These are phyloP conservation scores for Nematodospora anomalae DNA, from an alignment of 1,139 yeast species.

Conservation along the genomic window DNA sequence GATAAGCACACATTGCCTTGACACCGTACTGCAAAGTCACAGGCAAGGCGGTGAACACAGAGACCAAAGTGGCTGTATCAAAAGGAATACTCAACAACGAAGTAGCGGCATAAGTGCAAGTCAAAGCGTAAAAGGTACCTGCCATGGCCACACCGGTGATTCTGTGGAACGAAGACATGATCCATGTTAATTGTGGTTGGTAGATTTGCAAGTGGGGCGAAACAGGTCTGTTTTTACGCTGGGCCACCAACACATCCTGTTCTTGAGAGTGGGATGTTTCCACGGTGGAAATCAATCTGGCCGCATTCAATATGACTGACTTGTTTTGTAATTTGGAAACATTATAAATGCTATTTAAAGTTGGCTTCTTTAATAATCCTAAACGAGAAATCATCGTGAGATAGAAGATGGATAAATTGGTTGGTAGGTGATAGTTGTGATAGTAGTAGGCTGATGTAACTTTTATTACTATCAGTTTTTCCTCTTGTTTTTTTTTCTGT, in stretches of 20 bases:
- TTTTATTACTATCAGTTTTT: no score
- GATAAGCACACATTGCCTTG: slow-evolving; percentile 73
- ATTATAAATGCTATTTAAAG: slow-evolving; percentile 4
- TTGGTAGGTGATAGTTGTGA: not conserved
- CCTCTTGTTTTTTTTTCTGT: no score
- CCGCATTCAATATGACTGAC: slow-evolving; percentile 3
- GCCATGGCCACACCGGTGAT: slow-evolving; percentile 85
- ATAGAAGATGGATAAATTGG: not conserved
- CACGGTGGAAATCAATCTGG: slow-evolving; percentile 53
- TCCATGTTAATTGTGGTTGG: slow-evolving; percentile 85
- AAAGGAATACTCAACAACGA: slow-evolving; percentile 63
- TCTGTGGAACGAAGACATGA: slow-evolving; percentile 81
- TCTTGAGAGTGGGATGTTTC: slow-evolving; percentile 64
- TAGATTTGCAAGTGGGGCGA: slow-evolving; percentile 92
- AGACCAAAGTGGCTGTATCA: slow-evolving; percentile 62
- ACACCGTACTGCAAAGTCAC: slow-evolving; percentile 56
- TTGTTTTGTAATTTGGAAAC: slow-evolving; percentile 6
- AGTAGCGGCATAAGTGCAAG: slow-evolving; percentile 72
- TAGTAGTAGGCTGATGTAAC: no score
- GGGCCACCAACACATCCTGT: slow-evolving; percentile 69
- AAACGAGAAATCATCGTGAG: slow-evolving; percentile 18
- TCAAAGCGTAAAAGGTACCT: slow-evolving; percentile 72
- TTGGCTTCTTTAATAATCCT: slow-evolving; percentile 17
- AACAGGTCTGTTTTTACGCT: slow-evolving; percentile 83
- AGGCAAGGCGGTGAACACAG: slow-evolving; percentile 60